Percentiles rank a stretch among this genome's conserved stretches.
Conservation (phyloP, 2,329 filamentous ascomycete genomes). For the Epichloe typhina region DNA sequence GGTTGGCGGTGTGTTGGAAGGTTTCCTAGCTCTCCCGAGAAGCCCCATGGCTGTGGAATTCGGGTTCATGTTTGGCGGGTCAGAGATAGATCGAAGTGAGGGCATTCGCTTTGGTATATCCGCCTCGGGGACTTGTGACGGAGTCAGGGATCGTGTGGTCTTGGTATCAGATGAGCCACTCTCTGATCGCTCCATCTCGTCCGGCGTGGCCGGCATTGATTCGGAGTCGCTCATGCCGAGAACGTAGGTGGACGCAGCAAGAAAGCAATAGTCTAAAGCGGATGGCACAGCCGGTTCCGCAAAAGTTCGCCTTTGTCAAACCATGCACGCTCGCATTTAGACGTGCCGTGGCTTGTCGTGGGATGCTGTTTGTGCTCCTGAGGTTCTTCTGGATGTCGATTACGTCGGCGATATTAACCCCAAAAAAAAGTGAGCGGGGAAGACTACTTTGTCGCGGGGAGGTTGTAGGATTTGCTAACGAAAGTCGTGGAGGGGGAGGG, state of each 20-base stretch:
- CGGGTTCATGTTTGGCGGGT: slow-evolving; percentile 53
- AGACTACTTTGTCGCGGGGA: neutral
- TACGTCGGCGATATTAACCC: neutral
- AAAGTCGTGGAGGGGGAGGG: neutral
- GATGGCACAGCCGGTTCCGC: slow-evolving; percentile 6
- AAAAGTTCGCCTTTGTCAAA: neutral
- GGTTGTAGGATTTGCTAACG: neutral
- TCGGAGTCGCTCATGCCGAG: slow-evolving; percentile 18
- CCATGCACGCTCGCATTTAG: slow-evolving; percentile 3
- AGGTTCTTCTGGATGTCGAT: neutral
- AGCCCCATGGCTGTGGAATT: slow-evolving; percentile 78
- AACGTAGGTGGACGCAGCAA: neutral
- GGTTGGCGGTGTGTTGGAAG: slow-evolving; percentile 27
- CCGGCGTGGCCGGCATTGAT: slow-evolving; percentile 31
- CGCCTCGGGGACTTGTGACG: slow-evolving; percentile 26
- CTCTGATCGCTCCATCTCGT: slow-evolving; percentile 27
- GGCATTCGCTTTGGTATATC: slow-evolving; percentile 37
- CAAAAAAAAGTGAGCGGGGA: neutral
- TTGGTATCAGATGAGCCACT: slow-evolving; percentile 8
- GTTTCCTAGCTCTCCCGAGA: slow-evolving; percentile 51
- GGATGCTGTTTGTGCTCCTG: neutral
- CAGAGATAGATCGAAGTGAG: slow-evolving; percentile 46
- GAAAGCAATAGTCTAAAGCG: slow-evolving; percentile 2
- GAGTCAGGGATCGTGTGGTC: slow-evolving; percentile 35
- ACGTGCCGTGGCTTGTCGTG: neutral